These are phyloP conservation scores for Salvia splendens DNA, from an alignment of 257 asterid species.

Conservation along the genomic window DNA sequence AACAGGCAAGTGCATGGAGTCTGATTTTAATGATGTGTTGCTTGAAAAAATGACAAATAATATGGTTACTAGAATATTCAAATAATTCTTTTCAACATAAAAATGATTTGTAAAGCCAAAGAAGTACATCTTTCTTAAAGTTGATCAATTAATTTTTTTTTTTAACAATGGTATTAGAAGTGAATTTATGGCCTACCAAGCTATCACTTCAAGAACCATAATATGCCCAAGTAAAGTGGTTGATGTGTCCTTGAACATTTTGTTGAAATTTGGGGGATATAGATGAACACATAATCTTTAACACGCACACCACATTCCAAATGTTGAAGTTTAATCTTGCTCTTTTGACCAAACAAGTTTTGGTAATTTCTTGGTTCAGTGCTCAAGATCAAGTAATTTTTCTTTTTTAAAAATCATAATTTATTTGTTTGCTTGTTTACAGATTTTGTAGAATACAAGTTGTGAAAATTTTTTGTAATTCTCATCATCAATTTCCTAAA, in stretches of 20 bases:
- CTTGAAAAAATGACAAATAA: not conserved
- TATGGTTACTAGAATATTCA: not conserved
- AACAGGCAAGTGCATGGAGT: slow-evolving; percentile 66
- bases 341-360: not conserved
- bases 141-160: slow-evolving; percentile 19
- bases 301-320: not conserved
- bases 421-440: not conserved
- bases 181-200: not conserved
- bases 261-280: not conserved
- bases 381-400: slow-evolving; percentile 8
- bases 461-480: not conserved
- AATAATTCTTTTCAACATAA: slow-evolving; percentile 5
- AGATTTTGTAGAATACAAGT: slow-evolving; percentile 23
- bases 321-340: not conserved
- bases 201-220: not conserved
- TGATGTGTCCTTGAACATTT: no score
- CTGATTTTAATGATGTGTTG: slow-evolving; percentile 16
- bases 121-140: slow-evolving; percentile 20
- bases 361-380: slow-evolving; percentile 3
- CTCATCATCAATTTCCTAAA: slow-evolving; percentile 14
- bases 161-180: slow-evolving; percentile 1
- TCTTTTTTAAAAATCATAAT: not conserved
- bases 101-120: not conserved
- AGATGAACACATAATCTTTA: not conserved
- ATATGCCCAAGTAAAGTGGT: no score